A percentile compares a stretch with the other conserved stretches of the same genome.
phyloP scores from a whole-genome alignment of 2,329 filamentous ascomycete genomes.

The Sarocladium brachiariae region DNA sequence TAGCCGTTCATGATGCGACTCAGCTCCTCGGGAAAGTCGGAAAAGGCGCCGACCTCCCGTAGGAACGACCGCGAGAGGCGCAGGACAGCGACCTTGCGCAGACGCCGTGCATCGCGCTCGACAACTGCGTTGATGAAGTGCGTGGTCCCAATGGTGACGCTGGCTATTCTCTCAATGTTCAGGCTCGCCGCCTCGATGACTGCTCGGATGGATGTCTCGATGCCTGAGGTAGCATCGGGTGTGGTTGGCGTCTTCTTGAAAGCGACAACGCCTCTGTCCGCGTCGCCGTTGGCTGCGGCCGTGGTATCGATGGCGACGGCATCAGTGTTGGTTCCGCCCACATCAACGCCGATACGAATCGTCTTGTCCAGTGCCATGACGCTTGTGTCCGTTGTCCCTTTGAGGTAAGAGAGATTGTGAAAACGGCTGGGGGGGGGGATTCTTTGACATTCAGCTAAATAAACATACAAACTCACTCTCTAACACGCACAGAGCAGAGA shows the following conservation, averaged over 20 bases:
- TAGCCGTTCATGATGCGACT: constrained; percentile 39
- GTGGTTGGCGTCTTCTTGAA: constrained; percentile 44
- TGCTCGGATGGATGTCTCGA: constrained; percentile 36
- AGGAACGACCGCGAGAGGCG: constrained; percentile 48
- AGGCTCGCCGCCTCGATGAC: constrained; percentile 29
- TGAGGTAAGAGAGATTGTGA: no score
- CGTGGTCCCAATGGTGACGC: constrained; percentile 48
- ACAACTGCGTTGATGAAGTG: constrained; percentile 55
- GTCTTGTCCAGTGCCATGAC: constrained; percentile 1
- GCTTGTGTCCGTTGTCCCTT: background rate
- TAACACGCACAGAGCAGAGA: no score
- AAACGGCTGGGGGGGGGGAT: no score
- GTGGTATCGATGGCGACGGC: constrained; percentile 2
- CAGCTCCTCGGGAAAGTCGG: constrained; percentile 47
- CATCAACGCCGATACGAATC: constrained; percentile 38
- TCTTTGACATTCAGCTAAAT: no score
- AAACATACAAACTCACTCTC: no score
- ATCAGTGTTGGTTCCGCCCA: constrained; percentile 24
- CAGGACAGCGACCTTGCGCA: constrained; percentile 46
- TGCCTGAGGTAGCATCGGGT: constrained; percentile 42
- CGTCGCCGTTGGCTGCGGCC: background rate
- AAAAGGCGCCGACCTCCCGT: constrained; percentile 41
- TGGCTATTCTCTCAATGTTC: constrained; percentile 31
- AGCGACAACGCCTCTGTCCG: constrained; percentile 32
- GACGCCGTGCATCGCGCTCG: constrained; percentile 40